Percentiles rank a stretch among this genome's conserved stretches.
Evolutionary conservation across 495 filamentous ascomycete species (phyloP).

Genomic region (Hypoxylon fuscum): DNA sequence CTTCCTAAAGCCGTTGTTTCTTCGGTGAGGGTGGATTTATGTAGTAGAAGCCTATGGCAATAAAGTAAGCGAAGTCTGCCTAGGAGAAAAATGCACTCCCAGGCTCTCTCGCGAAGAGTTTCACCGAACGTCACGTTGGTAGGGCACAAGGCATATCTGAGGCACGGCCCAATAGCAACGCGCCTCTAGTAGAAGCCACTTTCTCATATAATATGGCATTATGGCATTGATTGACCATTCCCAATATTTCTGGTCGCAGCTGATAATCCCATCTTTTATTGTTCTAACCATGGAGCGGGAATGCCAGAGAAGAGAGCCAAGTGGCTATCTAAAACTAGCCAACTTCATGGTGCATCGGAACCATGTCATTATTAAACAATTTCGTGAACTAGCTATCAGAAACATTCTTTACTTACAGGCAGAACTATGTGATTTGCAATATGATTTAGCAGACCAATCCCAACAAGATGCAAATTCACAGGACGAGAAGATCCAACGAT

Average conservation of each 20-base stretch:
- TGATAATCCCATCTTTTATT: background rate
- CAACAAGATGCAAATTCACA: slow-evolving; percentile 25
- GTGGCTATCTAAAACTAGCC: slow-evolving; percentile 28
- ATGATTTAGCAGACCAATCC: slow-evolving; percentile 35
- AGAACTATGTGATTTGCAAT: slow-evolving; percentile 43
- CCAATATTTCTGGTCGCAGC: background rate
- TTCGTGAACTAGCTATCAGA: slow-evolving; percentile 44
- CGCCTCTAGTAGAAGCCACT: background rate
- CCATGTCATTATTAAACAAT: slow-evolving; percentile 44
- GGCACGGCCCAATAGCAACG: background rate
- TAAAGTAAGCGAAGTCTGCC: background rate
- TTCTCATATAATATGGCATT: background rate
- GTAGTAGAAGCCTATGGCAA: background rate
- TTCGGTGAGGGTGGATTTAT: background rate
- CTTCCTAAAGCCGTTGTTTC: background rate
- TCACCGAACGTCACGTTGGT: too few relatives aligned
- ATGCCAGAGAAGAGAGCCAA: slow-evolving; percentile 1
- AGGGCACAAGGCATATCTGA: too few relatives aligned
- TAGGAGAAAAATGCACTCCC: background rate
- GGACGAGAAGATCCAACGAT: slow-evolving; percentile 5
- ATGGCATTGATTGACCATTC: background rate
- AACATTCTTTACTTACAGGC: slow-evolving; percentile 51
- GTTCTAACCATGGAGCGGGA: background rate
- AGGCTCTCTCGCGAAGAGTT: too few relatives aligned
- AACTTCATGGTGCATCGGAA: slow-evolving; percentile 29